Base-by-base conservation (phyloP, 345 rosid genomes). In the Heritiera littoralis region DNA sequence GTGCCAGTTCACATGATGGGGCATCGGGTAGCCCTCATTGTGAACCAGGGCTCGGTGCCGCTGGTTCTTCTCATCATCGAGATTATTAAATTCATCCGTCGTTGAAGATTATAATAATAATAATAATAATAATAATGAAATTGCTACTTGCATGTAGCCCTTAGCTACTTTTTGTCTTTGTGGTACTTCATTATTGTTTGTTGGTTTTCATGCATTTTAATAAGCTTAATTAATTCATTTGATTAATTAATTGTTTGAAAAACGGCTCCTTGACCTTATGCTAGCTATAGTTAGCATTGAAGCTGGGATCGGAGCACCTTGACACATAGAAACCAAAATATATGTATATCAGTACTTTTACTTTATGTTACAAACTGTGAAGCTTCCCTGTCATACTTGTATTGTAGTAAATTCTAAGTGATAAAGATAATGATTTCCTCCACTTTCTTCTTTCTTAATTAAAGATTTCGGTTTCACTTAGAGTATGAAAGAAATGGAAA, bases 11-110 rank as follows among this genome's bases (percentile, higher is more conserved):
- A 49, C 35, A 64, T 43, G 55, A 11, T 48, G 73, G 65, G 17
- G 49, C 74, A 59, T 20, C 60, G 4, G 72, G 55, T 41, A 55
- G 49, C 46, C 32, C 81, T 51, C 51, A 75, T 56, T 18, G 52
- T 10, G 75, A 83, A 41, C 80, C 78, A 6, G 60, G 41, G 20
- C 7, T 73, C 63, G 13, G 9, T 20, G 56, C 14, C 15, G 56
- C 14, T 2, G 4, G 72, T 63, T 54, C 73, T 1, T 41, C 66
- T 75, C 76, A 75, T 70, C 46, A 45, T 23, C 60, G 38, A 23
- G 48, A 78, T 41, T 58, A 17, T 65, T 77, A 77, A 51, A 30
- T 70, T 70, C 40, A 45, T 51, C 6, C 1, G 20, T 51, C 1
- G 10, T 15, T 51, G 23, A 38, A 51, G 35, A 14, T 23, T 9